A percentile compares a stretch with the other conserved stretches of the same genome.
Conservation (phyloP, 768 basidiomycete species). For the Termitomyces sp. region DNA sequence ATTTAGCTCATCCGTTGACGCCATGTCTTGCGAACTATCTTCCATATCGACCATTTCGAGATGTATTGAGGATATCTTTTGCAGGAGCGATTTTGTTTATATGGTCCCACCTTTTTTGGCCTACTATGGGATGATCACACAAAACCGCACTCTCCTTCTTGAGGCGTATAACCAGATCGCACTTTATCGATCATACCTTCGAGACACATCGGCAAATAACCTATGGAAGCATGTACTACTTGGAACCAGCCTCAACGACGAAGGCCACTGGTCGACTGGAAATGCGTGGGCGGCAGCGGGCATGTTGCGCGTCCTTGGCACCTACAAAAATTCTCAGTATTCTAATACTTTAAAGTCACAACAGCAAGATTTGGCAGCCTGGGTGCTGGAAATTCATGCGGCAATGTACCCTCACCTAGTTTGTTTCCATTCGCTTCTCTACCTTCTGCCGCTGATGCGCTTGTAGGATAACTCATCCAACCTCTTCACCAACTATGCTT, state of each 20-base stretch:
- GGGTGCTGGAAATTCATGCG: conserved; percentile 70
- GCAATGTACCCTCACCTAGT: conserved; percentile 64
- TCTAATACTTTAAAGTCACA: conserved; percentile 41
- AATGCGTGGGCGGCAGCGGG: conserved; percentile 90
- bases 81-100: conserved; percentile 74
- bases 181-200: conserved; percentile 65
- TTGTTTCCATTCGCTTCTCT: conserved; percentile 19
- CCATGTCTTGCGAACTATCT: background rate
- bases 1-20: background rate
- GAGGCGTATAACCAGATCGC: conserved; percentile 69
- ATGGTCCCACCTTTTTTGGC: conserved; percentile 89
- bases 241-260: conserved; percentile 47
- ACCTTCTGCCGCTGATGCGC: background rate
- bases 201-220: conserved; percentile 40
- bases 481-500: conserved; percentile 72
- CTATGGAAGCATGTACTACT: conserved; percentile 76
- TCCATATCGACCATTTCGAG: background rate
- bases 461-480: conserved; percentile 34
- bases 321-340: conserved; percentile 60
- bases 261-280: conserved; percentile 81
- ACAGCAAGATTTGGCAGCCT: conserved; percentile 52
- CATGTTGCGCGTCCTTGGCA: conserved; percentile 77
- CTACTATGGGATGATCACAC: conserved; percentile 65
- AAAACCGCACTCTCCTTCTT: conserved; percentile 51
- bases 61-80: background rate